A percentile compares a stretch with the other conserved stretches of the same genome.
Evolutionary conservation across 116 monocot species (phyloP).

Genomic region (Iris pallida): DNA sequence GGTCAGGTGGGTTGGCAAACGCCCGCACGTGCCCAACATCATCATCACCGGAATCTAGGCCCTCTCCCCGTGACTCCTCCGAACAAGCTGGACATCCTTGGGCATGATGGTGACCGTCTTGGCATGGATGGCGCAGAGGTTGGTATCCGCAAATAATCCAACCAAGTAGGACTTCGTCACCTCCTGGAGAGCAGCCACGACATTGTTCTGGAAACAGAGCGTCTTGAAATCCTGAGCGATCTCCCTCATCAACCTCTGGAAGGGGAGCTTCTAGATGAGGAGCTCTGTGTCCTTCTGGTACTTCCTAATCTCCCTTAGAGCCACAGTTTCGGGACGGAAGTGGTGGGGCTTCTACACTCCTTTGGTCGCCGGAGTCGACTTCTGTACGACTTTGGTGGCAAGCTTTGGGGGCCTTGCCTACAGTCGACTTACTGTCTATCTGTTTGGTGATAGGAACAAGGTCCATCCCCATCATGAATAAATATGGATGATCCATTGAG

Average conservation of each 20-base stretch:
- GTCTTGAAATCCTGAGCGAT: constrained; percentile 5
- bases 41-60: no score
- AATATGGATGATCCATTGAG: neutral
- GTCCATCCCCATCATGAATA: neutral
- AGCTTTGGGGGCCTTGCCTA: no score
- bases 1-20: no score
- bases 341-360: no score
- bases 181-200: neutral
- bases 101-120: constrained; percentile 8
- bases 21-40: no score
- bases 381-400: no score
- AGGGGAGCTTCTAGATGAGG: neutral
- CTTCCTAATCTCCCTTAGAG: neutral
- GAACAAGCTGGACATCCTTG: neutral
- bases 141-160: constrained; percentile 5
- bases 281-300: neutral
- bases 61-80: neutral
- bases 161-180: neutral
- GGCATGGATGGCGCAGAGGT: constrained; percentile 8
- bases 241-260: neutral
- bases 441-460: no score
- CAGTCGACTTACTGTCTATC: no score
- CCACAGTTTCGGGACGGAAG: no score
- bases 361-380: no score
- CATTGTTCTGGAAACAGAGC: neutral